Base-by-base conservation (phyloP, 2,329 filamentous ascomycete genomes). In the Ambrosiella xylebori region DNA sequence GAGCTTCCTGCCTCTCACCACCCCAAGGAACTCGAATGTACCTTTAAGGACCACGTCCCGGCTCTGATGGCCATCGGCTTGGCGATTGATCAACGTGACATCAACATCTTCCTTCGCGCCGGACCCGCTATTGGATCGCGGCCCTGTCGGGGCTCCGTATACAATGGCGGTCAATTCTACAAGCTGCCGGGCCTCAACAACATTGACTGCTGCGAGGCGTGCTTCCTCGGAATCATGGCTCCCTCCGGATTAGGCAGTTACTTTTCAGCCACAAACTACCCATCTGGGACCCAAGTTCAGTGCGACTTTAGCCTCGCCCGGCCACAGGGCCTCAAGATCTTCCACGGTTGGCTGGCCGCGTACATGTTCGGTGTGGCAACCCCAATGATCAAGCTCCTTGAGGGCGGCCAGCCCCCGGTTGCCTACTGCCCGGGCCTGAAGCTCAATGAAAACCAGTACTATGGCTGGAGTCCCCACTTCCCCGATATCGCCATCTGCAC, bases 121-220 rank as follows among this genome's bases (percentile, higher is more conserved):
- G 63, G 66, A 0, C 60, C 57, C 0, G 63, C 70, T 4, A 58
- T 60, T 4, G 53, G 57, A 0, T 61, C 66, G 0, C 61, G 66
- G 0, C 64, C 64, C 0, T 71, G 69, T 37, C 66, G 65, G 0
- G 58, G 58, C 0, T 55, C 66, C 1, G 68, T 67, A 0, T 65
- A 70, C 27, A 49, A 64, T 0, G 59, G 66, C 1, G 68, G 68
- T 1, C 70, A 68, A 68, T 71, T 68, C 64, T 70, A 68, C 0
- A 41, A 70, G 0, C 13, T 17, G 2, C 15, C 11, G 8, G 47
- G 47, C 38, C 64, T 65, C 11, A 57, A 61, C 0, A 63, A 63
- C 0, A 64, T 65, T 7, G 62, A 63, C 11, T 62, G 71, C 0
- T 71, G 70, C 38, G 65, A 69, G 36, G 66, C 68, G 3, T 71